Conservation (phyloP, 164 flowering plant species). For the Annona squamosa region DNA sequence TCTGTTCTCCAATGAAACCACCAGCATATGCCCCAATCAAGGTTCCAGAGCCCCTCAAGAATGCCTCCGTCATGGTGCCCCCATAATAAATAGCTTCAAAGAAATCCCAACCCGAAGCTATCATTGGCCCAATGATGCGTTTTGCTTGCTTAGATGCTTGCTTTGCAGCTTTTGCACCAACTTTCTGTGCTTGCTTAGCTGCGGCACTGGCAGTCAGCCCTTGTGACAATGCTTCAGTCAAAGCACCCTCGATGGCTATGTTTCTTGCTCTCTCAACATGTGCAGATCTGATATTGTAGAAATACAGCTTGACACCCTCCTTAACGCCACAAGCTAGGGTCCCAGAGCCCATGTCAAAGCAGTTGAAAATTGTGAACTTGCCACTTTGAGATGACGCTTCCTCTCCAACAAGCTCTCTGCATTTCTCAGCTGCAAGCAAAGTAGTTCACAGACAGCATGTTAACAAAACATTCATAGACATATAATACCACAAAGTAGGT, state of each 20-base stretch:
- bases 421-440: slow-evolving; percentile 69
- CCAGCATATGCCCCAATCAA: slow-evolving; percentile 68
- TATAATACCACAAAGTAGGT: not conserved
- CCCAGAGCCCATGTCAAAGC: slow-evolving; percentile 44
- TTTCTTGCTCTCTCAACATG: slow-evolving; percentile 69
- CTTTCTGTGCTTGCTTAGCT: slow-evolving; percentile 65
- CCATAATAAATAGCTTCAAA: slow-evolving; percentile 88
- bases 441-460: not conserved
- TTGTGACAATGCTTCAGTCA: slow-evolving; percentile 63
- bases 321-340: slow-evolving; percentile 30
- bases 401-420: slow-evolving; percentile 70
- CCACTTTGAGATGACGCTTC: slow-evolving; percentile 83
- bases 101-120: slow-evolving; percentile 92
- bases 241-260: slow-evolving; percentile 56
- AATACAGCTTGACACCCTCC: slow-evolving; percentile 42
- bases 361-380: slow-evolving; percentile 56
- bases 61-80: slow-evolving; percentile 79
- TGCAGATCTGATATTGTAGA: slow-evolving; percentile 56
- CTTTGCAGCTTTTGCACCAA: slow-evolving; percentile 88
- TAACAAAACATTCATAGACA: not conserved
- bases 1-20: slow-evolving; percentile 71
- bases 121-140: slow-evolving; percentile 82
- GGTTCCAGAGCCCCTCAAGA: slow-evolving; percentile 81
- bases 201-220: slow-evolving; percentile 62
- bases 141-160: slow-evolving; percentile 60